These are phyloP conservation scores for Melaleuca alternifolia DNA, from an alignment of 345 rosid species.

Conservation along the genomic window DNA sequence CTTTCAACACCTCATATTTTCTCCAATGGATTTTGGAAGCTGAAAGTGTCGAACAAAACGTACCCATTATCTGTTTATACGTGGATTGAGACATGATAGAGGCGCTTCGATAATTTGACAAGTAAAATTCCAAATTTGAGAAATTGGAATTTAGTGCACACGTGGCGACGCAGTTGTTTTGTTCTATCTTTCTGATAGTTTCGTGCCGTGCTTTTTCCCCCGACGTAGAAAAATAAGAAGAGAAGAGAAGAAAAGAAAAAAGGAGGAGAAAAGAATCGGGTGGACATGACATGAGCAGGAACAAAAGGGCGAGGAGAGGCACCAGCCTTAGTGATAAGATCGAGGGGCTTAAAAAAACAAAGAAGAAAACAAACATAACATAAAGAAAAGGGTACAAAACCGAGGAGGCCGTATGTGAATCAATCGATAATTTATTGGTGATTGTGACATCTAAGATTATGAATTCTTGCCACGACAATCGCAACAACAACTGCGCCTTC, in stretches of 20 bases:
- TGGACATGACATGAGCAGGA: background rate
- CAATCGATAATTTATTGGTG: background rate
- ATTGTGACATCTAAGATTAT: background rate
- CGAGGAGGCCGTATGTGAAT: background rate
- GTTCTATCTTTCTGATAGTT: background rate
- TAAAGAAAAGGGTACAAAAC: background rate
- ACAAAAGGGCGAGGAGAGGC: background rate
- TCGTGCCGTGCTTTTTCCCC: background rate
- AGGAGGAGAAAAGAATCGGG: background rate
- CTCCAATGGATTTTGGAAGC: too few species aligned
- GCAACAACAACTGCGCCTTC: background rate
- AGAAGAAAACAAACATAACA: background rate
- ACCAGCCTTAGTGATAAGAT: background rate
- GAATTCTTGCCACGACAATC: background rate
- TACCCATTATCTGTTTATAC: too few species aligned
- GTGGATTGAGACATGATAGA: background rate
- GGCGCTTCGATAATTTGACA: too few species aligned
- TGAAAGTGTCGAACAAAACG: too few species aligned
- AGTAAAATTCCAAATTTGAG: background rate
- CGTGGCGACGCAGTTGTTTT: background rate
- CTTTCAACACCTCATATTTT: too few species aligned
- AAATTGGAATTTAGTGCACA: background rate
- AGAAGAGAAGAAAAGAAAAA: background rate
- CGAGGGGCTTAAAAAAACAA: background rate
- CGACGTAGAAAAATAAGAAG: background rate